A percentile compares a stretch with the other conserved stretches of the same genome.
phyloP scores from a whole-genome alignment of 2,329 filamentous ascomycete species.

The Pseudogymnoascus sp. region DNA sequence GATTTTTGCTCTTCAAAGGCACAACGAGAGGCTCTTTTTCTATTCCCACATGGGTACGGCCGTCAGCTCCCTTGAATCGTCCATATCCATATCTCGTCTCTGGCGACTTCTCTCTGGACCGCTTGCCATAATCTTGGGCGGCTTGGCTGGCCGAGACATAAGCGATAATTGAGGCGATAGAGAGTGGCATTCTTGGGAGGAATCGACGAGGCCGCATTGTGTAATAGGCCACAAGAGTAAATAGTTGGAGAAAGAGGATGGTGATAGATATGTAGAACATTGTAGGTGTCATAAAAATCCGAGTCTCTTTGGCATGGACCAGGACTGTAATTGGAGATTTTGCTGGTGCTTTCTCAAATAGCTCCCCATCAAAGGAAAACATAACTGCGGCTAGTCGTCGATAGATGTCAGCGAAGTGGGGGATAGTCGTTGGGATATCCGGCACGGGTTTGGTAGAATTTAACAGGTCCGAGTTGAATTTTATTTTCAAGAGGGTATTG shows the following conservation, averaged over 20 bases:
- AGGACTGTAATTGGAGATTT: slow-evolving; percentile 14
- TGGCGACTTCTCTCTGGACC: not conserved
- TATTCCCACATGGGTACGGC: slow-evolving; percentile 41
- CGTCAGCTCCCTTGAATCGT: slow-evolving; percentile 40
- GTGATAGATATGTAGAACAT: slow-evolving; percentile 39
- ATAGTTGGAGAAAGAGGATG: slow-evolving; percentile 37
- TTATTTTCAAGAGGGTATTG: slow-evolving; percentile 37
- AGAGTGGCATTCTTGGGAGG: slow-evolving; percentile 44
- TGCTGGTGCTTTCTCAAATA: slow-evolving; percentile 28
- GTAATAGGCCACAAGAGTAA: slow-evolving; percentile 39
- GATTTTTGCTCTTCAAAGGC: slow-evolving; percentile 20
- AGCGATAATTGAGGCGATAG: slow-evolving; percentile 38
- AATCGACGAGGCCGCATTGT: slow-evolving; percentile 32
- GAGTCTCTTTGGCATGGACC: slow-evolving; percentile 25
- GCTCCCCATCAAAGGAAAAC: slow-evolving; percentile 34
- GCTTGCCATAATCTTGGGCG: slow-evolving; percentile 26
- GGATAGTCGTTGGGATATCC: slow-evolving; percentile 21
- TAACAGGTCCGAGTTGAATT: slow-evolving; percentile 28
- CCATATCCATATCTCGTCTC: slow-evolving; percentile 40
- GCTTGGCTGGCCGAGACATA: slow-evolving; percentile 41
- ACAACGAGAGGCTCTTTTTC: slow-evolving; percentile 40
- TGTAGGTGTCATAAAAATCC: slow-evolving; percentile 40
- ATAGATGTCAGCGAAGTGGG: slow-evolving; percentile 28
- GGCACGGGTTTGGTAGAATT: slow-evolving; percentile 30
- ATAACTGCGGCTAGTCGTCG: slow-evolving; percentile 35